Conservation (phyloP, 2,329 filamentous ascomycete species). For the Aureobasidium subglaciale region DNA sequence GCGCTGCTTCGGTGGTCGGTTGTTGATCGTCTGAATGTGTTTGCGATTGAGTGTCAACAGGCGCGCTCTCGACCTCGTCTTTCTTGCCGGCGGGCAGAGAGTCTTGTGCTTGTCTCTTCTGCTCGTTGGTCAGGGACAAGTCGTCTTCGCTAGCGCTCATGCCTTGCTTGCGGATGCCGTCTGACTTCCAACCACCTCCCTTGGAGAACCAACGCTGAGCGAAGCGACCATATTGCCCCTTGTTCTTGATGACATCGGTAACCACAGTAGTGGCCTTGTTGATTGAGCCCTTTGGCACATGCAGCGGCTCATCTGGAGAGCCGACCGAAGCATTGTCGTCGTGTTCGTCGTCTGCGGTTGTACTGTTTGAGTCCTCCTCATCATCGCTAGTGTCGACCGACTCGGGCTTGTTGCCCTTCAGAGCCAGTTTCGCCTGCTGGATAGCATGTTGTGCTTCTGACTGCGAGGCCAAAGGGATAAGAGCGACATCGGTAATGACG, state of each 20-base stretch:
- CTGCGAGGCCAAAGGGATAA: conserved; percentile 80
- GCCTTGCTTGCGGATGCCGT: conserved; percentile 62
- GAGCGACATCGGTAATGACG: conserved; percentile 76
- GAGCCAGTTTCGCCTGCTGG: conserved; percentile 47
- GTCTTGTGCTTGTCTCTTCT: conserved; percentile 28
- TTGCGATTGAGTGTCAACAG: conserved; percentile 20
- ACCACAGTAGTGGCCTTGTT: conserved; percentile 59
- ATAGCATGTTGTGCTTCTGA: conserved; percentile 68
- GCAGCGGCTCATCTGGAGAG: conserved; percentile 11
- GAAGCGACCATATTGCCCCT: conserved; percentile 81
- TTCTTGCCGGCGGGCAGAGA: conserved; percentile 22
- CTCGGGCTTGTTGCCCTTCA: conserved; percentile 29
- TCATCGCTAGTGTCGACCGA: conserved; percentile 27
- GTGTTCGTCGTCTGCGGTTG: conserved; percentile 28
- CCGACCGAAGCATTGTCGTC: conserved; percentile 22
- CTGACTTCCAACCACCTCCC: conserved; percentile 64
- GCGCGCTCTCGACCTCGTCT: conserved; percentile 34
- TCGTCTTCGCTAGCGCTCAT: conserved; percentile 49
- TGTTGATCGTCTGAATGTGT: not conserved
- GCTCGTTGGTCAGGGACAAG: conserved; percentile 25
- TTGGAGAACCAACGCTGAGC: conserved; percentile 87
- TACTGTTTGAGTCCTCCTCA: conserved; percentile 23
- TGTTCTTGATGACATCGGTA: conserved; percentile 78
- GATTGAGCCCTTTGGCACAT: conserved; percentile 25
- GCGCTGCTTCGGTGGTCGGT: not conserved